These are phyloP conservation scores for Alternaria atra DNA, from an alignment of 2,329 filamentous ascomycete species.

Conservation along the genomic window DNA sequence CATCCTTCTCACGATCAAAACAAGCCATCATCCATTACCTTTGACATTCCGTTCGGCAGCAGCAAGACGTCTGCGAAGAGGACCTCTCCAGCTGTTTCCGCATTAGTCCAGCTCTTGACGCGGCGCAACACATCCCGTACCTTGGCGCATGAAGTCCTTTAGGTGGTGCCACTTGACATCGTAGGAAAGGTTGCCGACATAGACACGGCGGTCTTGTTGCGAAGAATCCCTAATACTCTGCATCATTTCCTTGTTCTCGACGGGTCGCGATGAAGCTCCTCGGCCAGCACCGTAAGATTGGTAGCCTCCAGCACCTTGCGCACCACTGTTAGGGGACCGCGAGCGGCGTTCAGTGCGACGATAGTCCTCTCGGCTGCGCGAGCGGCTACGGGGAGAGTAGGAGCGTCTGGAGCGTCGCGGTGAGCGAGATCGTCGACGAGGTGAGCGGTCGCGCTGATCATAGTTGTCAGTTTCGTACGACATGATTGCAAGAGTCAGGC, in stretches of 20 bases:
- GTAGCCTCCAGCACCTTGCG: slow-evolving; percentile 74
- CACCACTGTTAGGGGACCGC: slow-evolving; percentile 85
- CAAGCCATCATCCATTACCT: slow-evolving; percentile 98
- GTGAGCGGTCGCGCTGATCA: slow-evolving; percentile 66
- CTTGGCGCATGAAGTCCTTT: slow-evolving; percentile 99
- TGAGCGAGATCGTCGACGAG: slow-evolving; percentile 67
- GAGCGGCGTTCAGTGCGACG: slow-evolving; percentile 63
- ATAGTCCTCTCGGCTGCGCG: slow-evolving; percentile 74
- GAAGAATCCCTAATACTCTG: slow-evolving; percentile 90
- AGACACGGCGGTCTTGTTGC: slow-evolving; percentile 98
- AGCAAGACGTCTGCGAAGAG: slow-evolving; percentile 99
- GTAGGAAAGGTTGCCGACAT: slow-evolving; percentile 98
- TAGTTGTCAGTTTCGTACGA: slow-evolving; percentile 51
- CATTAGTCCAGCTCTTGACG: slow-evolving; percentile 45
- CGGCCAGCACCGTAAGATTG: slow-evolving; percentile 65
- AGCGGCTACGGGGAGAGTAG: slow-evolving; percentile 72
- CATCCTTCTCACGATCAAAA: slow-evolving; percentile 78
- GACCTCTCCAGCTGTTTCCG: slow-evolving; percentile 87
- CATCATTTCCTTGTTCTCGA: slow-evolving; percentile 97
- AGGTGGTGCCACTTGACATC: slow-evolving; percentile 99
- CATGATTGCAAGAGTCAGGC: slow-evolving; percentile 33
- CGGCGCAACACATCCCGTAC: slow-evolving; percentile 64
- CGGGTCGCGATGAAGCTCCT: slow-evolving; percentile 65
- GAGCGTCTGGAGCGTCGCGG: slow-evolving; percentile 65
- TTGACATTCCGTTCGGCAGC: slow-evolving; percentile 99